phyloP scores from a whole-genome alignment of 2,329 filamentous ascomycete genomes.

The Didymella keratinophila region DNA sequence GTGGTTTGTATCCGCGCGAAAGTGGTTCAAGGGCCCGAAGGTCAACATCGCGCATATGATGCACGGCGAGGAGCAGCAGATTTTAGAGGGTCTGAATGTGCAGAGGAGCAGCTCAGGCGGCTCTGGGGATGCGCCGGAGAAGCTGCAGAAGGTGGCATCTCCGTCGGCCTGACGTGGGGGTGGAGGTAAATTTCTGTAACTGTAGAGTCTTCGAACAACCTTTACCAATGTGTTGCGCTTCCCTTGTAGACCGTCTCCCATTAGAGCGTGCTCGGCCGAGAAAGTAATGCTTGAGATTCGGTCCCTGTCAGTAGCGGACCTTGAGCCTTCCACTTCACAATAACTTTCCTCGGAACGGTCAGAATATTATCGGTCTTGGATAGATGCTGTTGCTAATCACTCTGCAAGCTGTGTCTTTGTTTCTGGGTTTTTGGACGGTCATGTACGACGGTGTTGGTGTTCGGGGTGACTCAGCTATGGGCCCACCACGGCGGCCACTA shows the following conservation, averaged over 20 bases:
- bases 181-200: not conserved
- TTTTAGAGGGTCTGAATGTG: constrained; percentile 46
- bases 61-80: constrained; percentile 51
- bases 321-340: not conserved
- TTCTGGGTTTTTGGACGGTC: not conserved
- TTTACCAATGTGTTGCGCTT: not conserved
- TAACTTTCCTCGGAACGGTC: not conserved
- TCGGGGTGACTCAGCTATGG: not conserved
- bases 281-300: not conserved
- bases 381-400: not conserved
- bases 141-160: constrained; percentile 12
- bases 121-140: constrained; percentile 12
- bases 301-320: not conserved
- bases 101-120: constrained; percentile 1
- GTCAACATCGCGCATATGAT: constrained; percentile 69
- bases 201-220: not conserved
- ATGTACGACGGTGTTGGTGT: not conserved
- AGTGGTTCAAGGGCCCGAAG: constrained; percentile 76
- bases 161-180: constrained; percentile 2
- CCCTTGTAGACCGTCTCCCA: not conserved
- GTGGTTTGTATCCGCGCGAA: constrained; percentile 69
- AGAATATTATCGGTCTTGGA: not conserved
- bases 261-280: not conserved
- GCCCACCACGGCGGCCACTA: too few species aligned
- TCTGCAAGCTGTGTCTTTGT: constrained; percentile 3